Evolutionary conservation across 2,329 filamentous ascomycete species (phyloP), one percentile per base, ranked within the genome.

Genomic region (Aureobasidium musti): DNA sequence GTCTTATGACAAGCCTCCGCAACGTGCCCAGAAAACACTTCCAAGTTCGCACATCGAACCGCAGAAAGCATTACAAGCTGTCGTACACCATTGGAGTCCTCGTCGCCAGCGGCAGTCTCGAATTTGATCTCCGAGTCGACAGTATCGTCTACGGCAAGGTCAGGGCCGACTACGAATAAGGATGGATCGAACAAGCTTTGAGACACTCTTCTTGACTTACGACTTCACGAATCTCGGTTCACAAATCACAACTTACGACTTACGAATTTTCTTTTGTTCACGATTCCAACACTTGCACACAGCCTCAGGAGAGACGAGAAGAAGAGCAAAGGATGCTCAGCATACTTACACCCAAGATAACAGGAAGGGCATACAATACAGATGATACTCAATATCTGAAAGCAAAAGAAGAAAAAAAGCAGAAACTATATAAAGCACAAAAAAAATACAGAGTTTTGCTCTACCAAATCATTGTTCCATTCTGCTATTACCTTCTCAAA

Each of bases 101-200:
- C 71, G 90, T 93, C 50, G 88, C 92, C 73, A 91, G 88, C 72
- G 90, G 90, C 0, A 89, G 72, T 93, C 67, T 86, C 89, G 2
- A 93, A 2, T 94, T 93, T 76, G 90, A 93, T 78, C 78, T 93
- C 63, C 90, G 90, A 77, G 90, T 93, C 14, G 90, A 92, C 73
- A 90, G 89, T 0, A 86, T 91, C 17, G 82, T 89, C 69, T 93
- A 93, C 76, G 91, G 91, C 7, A 82, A 87, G 67, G 90, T 93
- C 1, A 87, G 90, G 73, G 90, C 90, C 0, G 89, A 92, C 70
- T 93, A 93, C 76, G 88, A 91, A 14, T 49, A 17, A 49, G 41
- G 5, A 33, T 33, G 30, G 30, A 33, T 33, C 8, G 30, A 8
- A 33, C 30, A 33, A 4, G 30, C 30, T 8, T 8, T 33, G 30